Evolutionary conservation across 352 stramenopile species (phyloP), one percentile per base, ranked within the genome.

Genomic region (Phytophthora kernoviae): DNA sequence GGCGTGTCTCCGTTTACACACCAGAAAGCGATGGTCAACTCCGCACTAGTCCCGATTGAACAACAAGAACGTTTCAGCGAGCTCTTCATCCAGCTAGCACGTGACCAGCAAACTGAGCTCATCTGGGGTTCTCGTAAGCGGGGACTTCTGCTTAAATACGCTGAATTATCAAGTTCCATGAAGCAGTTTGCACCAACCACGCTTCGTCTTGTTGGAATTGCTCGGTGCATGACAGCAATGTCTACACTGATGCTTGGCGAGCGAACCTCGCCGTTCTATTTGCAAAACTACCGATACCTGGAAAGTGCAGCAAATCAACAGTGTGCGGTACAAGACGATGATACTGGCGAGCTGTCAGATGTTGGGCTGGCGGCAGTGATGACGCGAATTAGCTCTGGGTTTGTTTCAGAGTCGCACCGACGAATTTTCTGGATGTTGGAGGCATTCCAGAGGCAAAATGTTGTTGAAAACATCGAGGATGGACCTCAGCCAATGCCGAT

Each of bases 401-500:
- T 77, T 12, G 54, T 69, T 18, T 75, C 62, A 0, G 21, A 51
- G 10, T 77, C 73, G 2, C 73, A 81, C 17, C 58, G 42, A 12
- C 58, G 54, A 5, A 34, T 79, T 12, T 72, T 79, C 21, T 9
- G 30, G 22, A 68, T 79, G 5, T 15, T 81, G 0, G 24, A 43
- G 40, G 17, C 48, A 1, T 33, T 71, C 24, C 39, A 50, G 5
- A 27, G 42, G 14, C 50, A 53, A 52, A 11, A 21, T 42, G 24
- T 30, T 41, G 21, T 17, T 5, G 7, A 18, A 15, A 34, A 42
- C 2, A 18, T 41, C 22, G 21, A 15, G 3, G 27, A 51, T 5
- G 43, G 40, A 12, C 2, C 17, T 10, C 4, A 47, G 17, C 30
- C 11, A 4, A 11, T 22, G 17, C 1, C 27, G 3, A 57, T 48